phyloP scores from a whole-genome alignment of 768 basidiomycete species.

The Boletus subcaerulescens region DNA sequence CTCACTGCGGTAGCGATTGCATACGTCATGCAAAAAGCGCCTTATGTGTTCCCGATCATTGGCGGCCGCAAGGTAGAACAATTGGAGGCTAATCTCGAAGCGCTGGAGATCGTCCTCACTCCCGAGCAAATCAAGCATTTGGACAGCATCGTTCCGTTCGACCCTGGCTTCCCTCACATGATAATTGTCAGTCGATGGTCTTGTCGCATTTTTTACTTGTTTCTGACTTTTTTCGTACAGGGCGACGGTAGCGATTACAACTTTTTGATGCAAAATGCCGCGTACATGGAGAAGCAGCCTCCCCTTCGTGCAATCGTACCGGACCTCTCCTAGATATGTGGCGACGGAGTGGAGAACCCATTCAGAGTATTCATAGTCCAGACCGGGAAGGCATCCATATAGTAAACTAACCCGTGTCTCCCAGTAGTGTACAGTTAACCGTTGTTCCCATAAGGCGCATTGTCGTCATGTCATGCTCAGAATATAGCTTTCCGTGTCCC shows the following conservation, averaged over 20 bases:
- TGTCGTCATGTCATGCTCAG: too few relatives aligned
- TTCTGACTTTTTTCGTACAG: conserved; percentile 14
- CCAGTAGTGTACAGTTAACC: too few relatives aligned
- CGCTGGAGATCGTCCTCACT: conserved; percentile 39
- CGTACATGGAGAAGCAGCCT: conserved; percentile 23
- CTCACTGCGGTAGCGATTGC: conserved; percentile 41
- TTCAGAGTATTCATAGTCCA: background rate
- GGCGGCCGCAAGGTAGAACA: conserved; percentile 46
- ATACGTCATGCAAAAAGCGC: conserved; percentile 45
- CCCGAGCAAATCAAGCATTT: conserved; percentile 38
- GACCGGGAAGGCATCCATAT: background rate
- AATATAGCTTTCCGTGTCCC: too few relatives aligned
- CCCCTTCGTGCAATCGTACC: conserved; percentile 1
- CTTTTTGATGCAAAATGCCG: conserved; percentile 7
- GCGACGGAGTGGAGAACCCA: background rate
- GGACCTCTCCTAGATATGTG: background rate
- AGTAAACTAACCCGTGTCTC: background rate
- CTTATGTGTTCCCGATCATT: conserved; percentile 42
- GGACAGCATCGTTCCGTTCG: conserved; percentile 37
- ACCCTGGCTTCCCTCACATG: conserved; percentile 40
- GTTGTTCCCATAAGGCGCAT: too few relatives aligned
- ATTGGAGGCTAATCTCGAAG: conserved; percentile 40
- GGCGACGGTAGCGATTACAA: conserved; percentile 26
- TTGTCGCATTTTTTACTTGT: background rate
- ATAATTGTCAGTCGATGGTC: conserved; percentile 31